phyloP scores from a whole-genome alignment of 2,329 filamentous ascomycete species.

The Diaporthe destruens region DNA sequence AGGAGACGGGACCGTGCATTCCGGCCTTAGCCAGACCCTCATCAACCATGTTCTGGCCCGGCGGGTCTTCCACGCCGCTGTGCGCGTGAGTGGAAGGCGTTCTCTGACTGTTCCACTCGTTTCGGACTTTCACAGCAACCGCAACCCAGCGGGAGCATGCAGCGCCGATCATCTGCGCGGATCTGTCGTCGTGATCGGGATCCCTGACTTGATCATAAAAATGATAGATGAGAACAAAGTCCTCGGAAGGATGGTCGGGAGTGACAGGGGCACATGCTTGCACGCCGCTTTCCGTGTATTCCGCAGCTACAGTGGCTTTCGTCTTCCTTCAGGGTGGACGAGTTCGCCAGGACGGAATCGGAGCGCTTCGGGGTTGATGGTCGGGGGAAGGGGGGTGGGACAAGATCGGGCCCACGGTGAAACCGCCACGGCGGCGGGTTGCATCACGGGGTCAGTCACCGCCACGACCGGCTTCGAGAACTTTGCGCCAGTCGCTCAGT shows the following conservation, averaged over 20 bases:
- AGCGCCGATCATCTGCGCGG: neutral
- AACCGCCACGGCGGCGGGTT: constrained; percentile 38
- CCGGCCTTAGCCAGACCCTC: constrained; percentile 8
- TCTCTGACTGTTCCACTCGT: constrained; percentile 10
- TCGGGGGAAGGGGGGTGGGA: neutral
- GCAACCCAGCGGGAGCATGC: constrained; percentile 32
- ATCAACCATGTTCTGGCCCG: too few species aligned
- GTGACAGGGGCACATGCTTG: neutral
- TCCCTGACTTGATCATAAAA: too few species aligned
- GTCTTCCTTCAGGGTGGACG: neutral
- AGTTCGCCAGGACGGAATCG: neutral
- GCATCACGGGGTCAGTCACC: constrained; percentile 24
- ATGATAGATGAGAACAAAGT: too few species aligned
- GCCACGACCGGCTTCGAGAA: neutral
- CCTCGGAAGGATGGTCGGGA: neutral
- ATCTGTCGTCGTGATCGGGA: neutral
- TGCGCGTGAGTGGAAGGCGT: neutral
- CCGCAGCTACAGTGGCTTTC: neutral
- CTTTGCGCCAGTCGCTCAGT: neutral
- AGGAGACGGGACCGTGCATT: constrained; percentile 10
- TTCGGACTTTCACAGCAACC: constrained; percentile 27
- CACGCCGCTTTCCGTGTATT: neutral
- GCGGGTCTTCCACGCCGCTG: neutral
- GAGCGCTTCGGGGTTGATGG: neutral
- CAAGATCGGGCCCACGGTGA: constrained; percentile 25